Percentiles rank a stretch among this genome's conserved stretches.
phyloP scores from a whole-genome alignment of 306 rosid genomes.

The Astragalus membranaceus region DNA sequence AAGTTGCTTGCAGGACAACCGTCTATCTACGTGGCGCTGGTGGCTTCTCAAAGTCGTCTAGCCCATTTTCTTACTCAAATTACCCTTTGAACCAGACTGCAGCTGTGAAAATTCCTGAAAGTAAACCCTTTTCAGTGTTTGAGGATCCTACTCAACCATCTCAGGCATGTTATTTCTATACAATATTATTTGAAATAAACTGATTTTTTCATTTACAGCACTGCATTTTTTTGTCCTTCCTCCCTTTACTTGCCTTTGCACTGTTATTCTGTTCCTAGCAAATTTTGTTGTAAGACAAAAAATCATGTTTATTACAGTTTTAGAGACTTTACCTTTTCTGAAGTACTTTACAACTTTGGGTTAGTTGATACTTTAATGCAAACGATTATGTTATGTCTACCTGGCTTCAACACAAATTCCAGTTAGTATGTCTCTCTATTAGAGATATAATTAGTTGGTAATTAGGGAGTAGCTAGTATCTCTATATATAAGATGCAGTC shows the following conservation, averaged over 20 bases:
- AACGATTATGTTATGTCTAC: not conserved
- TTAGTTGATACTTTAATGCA: not conserved
- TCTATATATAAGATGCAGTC: too few relatives aligned
- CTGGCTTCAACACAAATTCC: not conserved
- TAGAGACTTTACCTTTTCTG: not conserved
- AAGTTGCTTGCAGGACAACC: slow-evolving; percentile 52
- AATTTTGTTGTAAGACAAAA: not conserved
- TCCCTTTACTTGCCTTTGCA: not conserved
- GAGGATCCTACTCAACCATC: slow-evolving; percentile 78
- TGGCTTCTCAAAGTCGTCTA: slow-evolving; percentile 87
- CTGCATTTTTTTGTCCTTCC: not conserved
- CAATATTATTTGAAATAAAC: slow-evolving; percentile 7
- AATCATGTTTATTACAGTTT: not conserved
- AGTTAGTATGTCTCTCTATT: not conserved
- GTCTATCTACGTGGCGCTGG: slow-evolving; percentile 88
- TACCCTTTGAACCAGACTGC: slow-evolving; percentile 50
- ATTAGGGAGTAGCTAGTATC: too few relatives aligned
- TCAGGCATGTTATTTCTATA: slow-evolving; percentile 49
- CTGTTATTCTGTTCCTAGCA: not conserved
- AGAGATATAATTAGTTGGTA: too few relatives aligned
- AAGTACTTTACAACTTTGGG: not conserved
- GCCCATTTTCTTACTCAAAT: slow-evolving; percentile 66
- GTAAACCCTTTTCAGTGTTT: slow-evolving; percentile 60
- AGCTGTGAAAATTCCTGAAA: slow-evolving; percentile 55
- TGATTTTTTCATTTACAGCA: not conserved